Base-by-base conservation (phyloP, 108 stramenopile species). In the Stephanodiscus triporus region DNA sequence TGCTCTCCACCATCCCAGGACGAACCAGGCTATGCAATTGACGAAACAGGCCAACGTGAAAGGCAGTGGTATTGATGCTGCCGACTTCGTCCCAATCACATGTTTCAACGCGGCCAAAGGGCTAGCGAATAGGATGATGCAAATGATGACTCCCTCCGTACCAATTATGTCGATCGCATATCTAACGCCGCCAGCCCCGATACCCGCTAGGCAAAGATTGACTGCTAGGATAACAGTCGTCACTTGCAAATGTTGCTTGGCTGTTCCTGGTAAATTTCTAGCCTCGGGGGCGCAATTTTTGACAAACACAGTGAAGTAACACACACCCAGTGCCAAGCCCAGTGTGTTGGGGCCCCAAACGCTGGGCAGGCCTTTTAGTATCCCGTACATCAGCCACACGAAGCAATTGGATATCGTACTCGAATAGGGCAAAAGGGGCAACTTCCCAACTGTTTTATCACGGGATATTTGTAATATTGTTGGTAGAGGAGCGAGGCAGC, bases 31-130 rank as follows among this genome's bases (percentile, higher is more conserved):
- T 11, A 81, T 63, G 66, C 94, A 92, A 75, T 92, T 95, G 23
- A 90, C 29, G 4, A 83, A 53, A 11, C 85, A 86, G 22, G 94
- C 91, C 23, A 95, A 10, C 19, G 94, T 89, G 45, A 92, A 91
- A 22, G 94, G 94, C n/a, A 95, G 75, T 16, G 94, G 91, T 42
- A 95, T 91, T 27, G 83, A 79, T 50, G 77, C 82, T 0, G 93
- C 90, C 16, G 89, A 91, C 63, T 86, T 87, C 5, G 82, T 88
- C 74, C 74, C 64, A 36, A 94, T 57, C 0, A 91, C 93, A 63
- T 83, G 66, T 60, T 80, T 81, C 51, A 91, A 66, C n/a, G 87
- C 86, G 20, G 88, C 57, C 45, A 94, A 55, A 14, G 93, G 93
- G 69, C 77, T 80, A 8, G 84, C 89, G 80, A 91, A 94, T 59